A percentile compares a stretch with the other conserved stretches of the same genome.
These are phyloP conservation scores for Raddia guianensis DNA, from an alignment of 176 grass and related monocot genomes.

Conservation along the genomic window DNA sequence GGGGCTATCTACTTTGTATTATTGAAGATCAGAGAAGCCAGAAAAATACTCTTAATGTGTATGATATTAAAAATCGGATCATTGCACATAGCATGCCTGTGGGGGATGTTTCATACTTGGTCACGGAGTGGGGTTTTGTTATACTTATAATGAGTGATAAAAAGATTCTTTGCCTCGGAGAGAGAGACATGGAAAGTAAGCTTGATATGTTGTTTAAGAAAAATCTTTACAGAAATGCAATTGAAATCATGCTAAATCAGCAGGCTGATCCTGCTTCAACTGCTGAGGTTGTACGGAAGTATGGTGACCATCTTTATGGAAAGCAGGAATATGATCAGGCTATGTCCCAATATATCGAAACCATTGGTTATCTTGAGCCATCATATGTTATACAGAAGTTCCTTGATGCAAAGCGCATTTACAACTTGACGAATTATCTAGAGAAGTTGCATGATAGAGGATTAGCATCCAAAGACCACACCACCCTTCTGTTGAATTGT, in stretches of 20 bases:
- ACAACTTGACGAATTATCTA: slow-evolving; percentile 96
- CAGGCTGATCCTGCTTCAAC: slow-evolving; percentile 95
- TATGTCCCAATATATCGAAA: slow-evolving; percentile 93
- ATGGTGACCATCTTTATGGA: slow-evolving; percentile 93
- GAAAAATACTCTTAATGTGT: slow-evolving; percentile 79
- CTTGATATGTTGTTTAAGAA: slow-evolving; percentile 98
- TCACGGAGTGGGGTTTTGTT: slow-evolving; percentile 93
- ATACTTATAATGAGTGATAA: slow-evolving; percentile 87
- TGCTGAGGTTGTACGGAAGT: slow-evolving; percentile 90
- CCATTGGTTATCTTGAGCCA: slow-evolving; percentile 95
- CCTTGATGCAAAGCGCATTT: slow-evolving; percentile 91
- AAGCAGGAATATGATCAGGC: slow-evolving; percentile 97
- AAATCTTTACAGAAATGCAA: slow-evolving; percentile 94
- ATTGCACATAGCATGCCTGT: slow-evolving; percentile 91
- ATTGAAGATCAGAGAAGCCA: slow-evolving; percentile 81
- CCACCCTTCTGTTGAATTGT: slow-evolving; percentile 82
- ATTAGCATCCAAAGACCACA: slow-evolving; percentile 87
- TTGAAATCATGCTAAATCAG: slow-evolving; percentile 92
- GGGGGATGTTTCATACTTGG: slow-evolving; percentile 81
- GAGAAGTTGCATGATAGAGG: slow-evolving; percentile 94
- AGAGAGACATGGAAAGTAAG: slow-evolving; percentile 99
- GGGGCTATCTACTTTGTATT: slow-evolving; percentile 88
- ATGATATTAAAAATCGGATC: slow-evolving; percentile 92
- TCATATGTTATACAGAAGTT: slow-evolving; percentile 99
- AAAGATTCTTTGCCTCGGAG: slow-evolving; percentile 89